Evolutionary conservation across 768 basidiomycete genomes (phyloP).

Genomic region (Mycena rosella): DNA sequence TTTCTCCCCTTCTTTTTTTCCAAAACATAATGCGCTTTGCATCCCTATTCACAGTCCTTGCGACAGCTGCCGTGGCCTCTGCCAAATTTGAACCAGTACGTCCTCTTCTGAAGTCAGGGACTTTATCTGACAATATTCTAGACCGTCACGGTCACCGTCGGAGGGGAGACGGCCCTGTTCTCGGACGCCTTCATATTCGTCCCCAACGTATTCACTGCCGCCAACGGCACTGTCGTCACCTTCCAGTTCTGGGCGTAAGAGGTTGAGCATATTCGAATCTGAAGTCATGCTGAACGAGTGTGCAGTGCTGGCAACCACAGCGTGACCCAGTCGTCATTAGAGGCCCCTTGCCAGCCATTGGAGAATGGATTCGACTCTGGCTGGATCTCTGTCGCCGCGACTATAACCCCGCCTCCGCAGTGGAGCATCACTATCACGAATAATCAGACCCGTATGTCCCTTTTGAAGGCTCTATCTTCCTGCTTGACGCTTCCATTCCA

Average conservation of each 20-base stretch:
- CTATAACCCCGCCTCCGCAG: slow-evolving; percentile 45
- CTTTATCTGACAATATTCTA: no score
- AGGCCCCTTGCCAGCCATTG: slow-evolving; percentile 63
- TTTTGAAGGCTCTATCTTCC: background rate
- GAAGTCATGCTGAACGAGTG: background rate
- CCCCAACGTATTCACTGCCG: no score
- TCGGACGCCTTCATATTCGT: no score
- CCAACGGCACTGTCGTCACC: slow-evolving; percentile 58
- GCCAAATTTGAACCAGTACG: no score
- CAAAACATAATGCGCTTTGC: no score
- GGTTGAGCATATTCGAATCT: background rate
- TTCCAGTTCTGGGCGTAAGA: slow-evolving; percentile 62
- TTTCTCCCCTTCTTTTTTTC: no score
- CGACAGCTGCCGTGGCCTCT: no score
- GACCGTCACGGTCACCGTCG: no score
- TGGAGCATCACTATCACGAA: slow-evolving; percentile 68
- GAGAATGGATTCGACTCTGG: slow-evolving; percentile 67
- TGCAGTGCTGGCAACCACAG: slow-evolving; percentile 65
- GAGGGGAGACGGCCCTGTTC: no score
- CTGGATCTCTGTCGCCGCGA: slow-evolving; percentile 55
- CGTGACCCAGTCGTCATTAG: no score
- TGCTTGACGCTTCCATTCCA: slow-evolving; percentile 15
- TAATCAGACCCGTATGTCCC: slow-evolving; percentile 48
- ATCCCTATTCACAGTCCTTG: no score
- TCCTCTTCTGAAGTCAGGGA: no score